Base-by-base conservation (phyloP, 176 grass and related monocot genomes). In the Poa annua region DNA sequence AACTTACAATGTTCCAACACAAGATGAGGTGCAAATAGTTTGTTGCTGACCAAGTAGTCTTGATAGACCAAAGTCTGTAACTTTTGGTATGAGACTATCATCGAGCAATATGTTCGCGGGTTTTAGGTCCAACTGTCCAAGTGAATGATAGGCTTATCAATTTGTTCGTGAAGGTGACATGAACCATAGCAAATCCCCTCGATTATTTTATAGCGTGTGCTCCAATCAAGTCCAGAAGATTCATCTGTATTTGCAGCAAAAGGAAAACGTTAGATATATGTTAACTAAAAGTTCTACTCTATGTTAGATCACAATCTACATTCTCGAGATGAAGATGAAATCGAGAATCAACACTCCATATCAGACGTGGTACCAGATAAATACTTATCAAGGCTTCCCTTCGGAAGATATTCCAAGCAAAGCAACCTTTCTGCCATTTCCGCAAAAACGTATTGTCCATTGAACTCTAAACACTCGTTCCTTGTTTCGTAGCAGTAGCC, bases 1-100 rank as follows among this genome's bases (percentile, higher is more conserved):
- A 13, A 68, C 62, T 67, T 14, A 80, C 78, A 80, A 80, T 36
- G 78, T 80, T 68, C 78, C 78, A 22, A 17, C 19, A 16, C 62
- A 3, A 67, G 4, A 35, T 8, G 62, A 19, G 4, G 62, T 34
- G 29, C 15, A 35, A 0, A 65, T 19, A 35, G 7, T 65, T 65
- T 19, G 2, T 65, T 65, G 10, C 2, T 60, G 29, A 65, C 8
- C 29, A 65, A 65, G 7, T 9, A 35, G 62, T 9, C 62, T 65
- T 35, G 62, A 65, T 6, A 34, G 62, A 35, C 62, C 62, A 65
- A 65, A 65, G 62, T 35, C 62, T 9, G 62, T 1, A 9, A 65
- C 35, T 65, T 65, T 65, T 3, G 14, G 61, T 3, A 65, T 0
- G 6, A 65, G 1, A 16, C 29, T 2, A 0, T 34, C 29, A 65